A percentile compares a stretch with the other conserved stretches of the same genome.
Conservation (phyloP, 163 green algal genomes). For the Scenedesmus sp. region DNA sequence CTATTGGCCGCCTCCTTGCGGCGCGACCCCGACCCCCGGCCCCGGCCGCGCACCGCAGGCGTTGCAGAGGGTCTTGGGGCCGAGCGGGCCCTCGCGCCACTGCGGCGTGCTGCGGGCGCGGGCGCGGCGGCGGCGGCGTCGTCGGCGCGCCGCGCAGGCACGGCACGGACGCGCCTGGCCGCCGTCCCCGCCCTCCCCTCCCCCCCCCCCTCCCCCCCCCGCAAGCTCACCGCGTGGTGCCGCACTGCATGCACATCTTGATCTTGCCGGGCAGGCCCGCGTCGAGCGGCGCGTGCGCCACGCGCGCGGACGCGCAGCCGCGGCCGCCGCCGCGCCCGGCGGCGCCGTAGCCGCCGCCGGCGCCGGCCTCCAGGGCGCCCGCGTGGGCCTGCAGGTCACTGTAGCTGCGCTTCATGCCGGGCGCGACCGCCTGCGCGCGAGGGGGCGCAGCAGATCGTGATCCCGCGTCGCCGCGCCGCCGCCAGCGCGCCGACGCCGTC, state of each 20-base stretch:
- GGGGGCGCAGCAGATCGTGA: no score
- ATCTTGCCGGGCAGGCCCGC: constrained; percentile 23
- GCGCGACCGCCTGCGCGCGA: no score
- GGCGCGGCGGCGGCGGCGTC: no score
- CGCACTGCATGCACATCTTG: constrained; percentile 47
- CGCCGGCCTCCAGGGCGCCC: not conserved
- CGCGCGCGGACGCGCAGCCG: not conserved
- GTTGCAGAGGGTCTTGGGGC: constrained; percentile 94
- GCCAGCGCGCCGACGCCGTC: no score
- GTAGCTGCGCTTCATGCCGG: constrained; percentile 41
- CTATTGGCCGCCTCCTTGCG: no score
- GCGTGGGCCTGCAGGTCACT: constrained; percentile 25
- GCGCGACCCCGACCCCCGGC: no score
- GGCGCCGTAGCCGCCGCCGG: not conserved
- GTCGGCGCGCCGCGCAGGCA: no score
- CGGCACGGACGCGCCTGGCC: no score
- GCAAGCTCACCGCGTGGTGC: constrained; percentile 25
- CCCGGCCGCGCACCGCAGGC: constrained; percentile 87
- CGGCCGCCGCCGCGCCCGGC: not conserved
- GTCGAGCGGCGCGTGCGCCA: not conserved
- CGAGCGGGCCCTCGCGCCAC: constrained; percentile 87
- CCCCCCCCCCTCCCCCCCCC: no score
- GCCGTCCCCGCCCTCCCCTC: no score
- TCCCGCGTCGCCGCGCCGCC: no score
- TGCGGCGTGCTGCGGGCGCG: constrained; percentile 78